Evolutionary conservation across 2,329 filamentous ascomycete genomes (phyloP).

Genomic region (Coleophoma eucalyptorum): DNA sequence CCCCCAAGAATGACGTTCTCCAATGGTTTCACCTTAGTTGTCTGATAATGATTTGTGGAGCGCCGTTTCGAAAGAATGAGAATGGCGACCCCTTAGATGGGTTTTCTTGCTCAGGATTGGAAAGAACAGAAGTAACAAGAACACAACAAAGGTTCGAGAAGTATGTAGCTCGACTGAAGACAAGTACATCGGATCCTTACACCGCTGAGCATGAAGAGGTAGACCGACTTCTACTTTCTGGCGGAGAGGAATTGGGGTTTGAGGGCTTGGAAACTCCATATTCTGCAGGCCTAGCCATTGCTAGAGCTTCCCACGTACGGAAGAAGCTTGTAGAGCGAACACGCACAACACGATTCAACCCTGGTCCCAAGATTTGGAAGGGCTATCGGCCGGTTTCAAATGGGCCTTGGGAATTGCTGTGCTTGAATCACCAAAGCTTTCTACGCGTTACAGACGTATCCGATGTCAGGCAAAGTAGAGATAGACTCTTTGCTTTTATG

Average conservation of each 20-base stretch:
- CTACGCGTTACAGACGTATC: conserved; percentile 9
- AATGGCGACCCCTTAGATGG: conserved; percentile 2
- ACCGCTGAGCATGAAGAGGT: conserved; percentile 11
- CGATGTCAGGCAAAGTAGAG: conserved; percentile 8
- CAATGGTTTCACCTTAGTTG: conserved; percentile 14
- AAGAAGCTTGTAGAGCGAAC: conserved; percentile 6
- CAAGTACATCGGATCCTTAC: conserved; percentile 8
- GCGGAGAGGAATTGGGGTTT: conserved; percentile 9
- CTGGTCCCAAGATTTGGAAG: conserved; percentile 10
- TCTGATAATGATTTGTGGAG: conserved; percentile 8
- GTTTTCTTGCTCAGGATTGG: conserved; percentile 5
- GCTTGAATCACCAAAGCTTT: conserved; percentile 12
- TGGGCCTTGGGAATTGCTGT: conserved; percentile 14
- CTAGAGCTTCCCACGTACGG: conserved; percentile 8
- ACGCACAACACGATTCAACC: conserved; percentile 11
- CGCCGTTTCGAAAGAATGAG: background rate
- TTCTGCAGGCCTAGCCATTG: conserved; percentile 4
- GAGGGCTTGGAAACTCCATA: conserved; percentile 4
- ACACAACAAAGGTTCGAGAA: conserved; percentile 12
- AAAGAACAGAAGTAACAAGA: conserved; percentile 6
- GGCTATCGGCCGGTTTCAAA: conserved; percentile 5
- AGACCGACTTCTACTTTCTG: conserved; percentile 9
- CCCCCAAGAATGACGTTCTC: conserved; percentile 13
- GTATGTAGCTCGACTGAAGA: conserved; percentile 9
- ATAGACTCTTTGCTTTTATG: conserved; percentile 12